Percentiles rank a stretch among this genome's conserved stretches.
These are phyloP conservation scores for Monascus purpureus DNA, from an alignment of 495 filamentous ascomycete genomes.

Conservation along the genomic window DNA sequence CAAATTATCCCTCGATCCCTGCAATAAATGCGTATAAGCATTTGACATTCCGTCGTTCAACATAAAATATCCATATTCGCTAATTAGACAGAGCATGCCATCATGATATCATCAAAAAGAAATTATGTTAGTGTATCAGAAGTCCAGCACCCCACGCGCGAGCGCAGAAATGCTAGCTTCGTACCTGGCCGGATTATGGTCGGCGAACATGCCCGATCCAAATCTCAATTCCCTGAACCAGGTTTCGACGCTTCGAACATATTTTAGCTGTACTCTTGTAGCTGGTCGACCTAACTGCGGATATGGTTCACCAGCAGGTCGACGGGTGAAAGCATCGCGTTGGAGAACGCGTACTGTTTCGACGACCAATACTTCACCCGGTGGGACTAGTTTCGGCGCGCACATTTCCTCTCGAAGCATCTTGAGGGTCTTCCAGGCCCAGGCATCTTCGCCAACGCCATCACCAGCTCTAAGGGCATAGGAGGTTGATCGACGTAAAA, in stretches of 20 bases:
- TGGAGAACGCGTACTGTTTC: slow-evolving; percentile 48
- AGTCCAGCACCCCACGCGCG: slow-evolving; percentile 37
- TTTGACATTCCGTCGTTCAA: no score
- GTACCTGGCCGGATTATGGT: slow-evolving; percentile 66
- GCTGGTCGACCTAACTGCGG: slow-evolving; percentile 44
- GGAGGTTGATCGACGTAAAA: slow-evolving; percentile 34
- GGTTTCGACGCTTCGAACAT: slow-evolving; percentile 50
- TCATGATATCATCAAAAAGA: background rate
- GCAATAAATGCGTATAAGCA: no score
- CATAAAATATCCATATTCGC: no score
- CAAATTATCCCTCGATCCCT: no score
- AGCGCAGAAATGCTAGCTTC: slow-evolving; percentile 46
- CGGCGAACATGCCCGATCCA: slow-evolving; percentile 56
- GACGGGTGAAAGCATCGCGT: slow-evolving; percentile 39
- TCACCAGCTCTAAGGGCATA: slow-evolving; percentile 29
- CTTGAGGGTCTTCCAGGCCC: slow-evolving; percentile 57
- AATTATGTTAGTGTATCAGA: slow-evolving; percentile 9
- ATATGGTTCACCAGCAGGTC: slow-evolving; percentile 16
- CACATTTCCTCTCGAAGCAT: slow-evolving; percentile 54
- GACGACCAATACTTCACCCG: slow-evolving; percentile 62
- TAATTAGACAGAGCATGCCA: background rate
- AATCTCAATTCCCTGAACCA: slow-evolving; percentile 59
- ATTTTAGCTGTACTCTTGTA: slow-evolving; percentile 49
- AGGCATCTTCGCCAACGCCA: slow-evolving; percentile 48
- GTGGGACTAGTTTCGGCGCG: slow-evolving; percentile 55